Evolutionary conservation across 83 land plant genomes (phyloP), one percentile per base, ranked within the genome.

Genomic region (Picea mariana): DNA sequence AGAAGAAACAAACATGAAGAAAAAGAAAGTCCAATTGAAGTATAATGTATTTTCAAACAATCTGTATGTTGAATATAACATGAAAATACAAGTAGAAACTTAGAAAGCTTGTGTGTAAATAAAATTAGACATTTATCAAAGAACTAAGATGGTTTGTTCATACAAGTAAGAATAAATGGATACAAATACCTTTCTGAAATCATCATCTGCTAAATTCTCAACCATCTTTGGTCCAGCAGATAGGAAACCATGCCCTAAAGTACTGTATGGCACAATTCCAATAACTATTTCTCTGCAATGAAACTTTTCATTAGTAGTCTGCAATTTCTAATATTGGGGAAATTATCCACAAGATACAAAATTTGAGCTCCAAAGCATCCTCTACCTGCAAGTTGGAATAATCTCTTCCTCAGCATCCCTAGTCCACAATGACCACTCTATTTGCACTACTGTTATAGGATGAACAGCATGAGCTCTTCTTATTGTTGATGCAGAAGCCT

Each of bases 251-350:
- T 80, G 78, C 24, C 95, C 95, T 31, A n/a, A n/a, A n/a, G n/a
- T n/a, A n/a, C n/a, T n/a, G 60, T 93, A 93, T 72, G 91, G 82
- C 58, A 93, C 93, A 67, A 94, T 91, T 1, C 92, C 95, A 82
- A 95, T 93, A 12, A 94, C 97, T 59, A 95, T 87, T 75, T 95
- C 92, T 78, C 94, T 95, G 87, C 83, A 71, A 60, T 23, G 67
- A 24, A n/a, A 11, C 3, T 38, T 20, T 31, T 65, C n/a, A 62
- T 3, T 27, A 62, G 3, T 8, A 49, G 0, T 69, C 0, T 47
- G 58, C 12, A 81, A 55, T 44, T 44, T 44, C 47, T 44, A 44
- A 44, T 44, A 44, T 44, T 44, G 6, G 8, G 47, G 47, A 44
- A 44, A 44, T 6, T 44, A 44, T 44, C 47, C 1, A 44, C 47